A percentile compares a stretch with the other conserved stretches of the same genome.
phyloP scores from a whole-genome alignment of 345 rosid genomes.

The Limnanthes douglasii region DNA sequence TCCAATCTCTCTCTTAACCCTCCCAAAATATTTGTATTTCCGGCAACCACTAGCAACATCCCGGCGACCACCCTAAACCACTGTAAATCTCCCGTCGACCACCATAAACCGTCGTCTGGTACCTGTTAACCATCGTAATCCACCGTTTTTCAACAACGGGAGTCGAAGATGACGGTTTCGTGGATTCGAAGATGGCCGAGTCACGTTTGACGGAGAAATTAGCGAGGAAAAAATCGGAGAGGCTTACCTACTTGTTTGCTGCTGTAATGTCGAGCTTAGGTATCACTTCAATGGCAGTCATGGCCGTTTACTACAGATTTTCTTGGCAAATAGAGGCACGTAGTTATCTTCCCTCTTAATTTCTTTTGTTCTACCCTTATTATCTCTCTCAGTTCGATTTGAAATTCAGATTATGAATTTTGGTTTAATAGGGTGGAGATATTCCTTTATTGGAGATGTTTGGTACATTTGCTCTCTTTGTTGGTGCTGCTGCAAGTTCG shows the following conservation, averaged over 20 bases:
- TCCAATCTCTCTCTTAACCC: too few relatives aligned
- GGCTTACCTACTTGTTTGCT: slow-evolving; percentile 64
- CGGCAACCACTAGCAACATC: too few relatives aligned
- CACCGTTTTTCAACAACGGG: too few relatives aligned
- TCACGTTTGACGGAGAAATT: slow-evolving; percentile 29
- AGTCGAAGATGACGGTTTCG: too few relatives aligned
- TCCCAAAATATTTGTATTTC: too few relatives aligned
- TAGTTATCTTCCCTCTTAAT: neutral
- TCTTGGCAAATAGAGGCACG: slow-evolving; percentile 83
- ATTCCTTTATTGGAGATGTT: slow-evolving; percentile 67
- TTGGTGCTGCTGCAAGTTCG: slow-evolving; percentile 78
- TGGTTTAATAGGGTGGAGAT: slow-evolving; percentile 39
- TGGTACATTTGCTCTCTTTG: slow-evolving; percentile 80
- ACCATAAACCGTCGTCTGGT: too few relatives aligned
- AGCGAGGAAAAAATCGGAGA: slow-evolving; percentile 63
- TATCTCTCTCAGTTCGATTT: neutral
- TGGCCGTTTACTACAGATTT: slow-evolving; percentile 82
- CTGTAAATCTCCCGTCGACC: too few relatives aligned
- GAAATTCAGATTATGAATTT: neutral
- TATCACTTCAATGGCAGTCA: slow-evolving; percentile 62
- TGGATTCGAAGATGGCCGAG: slow-evolving; percentile 13
- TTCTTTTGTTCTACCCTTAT: neutral
- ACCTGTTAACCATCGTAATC: too few relatives aligned
- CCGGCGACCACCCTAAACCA: too few relatives aligned
- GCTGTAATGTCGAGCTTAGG: slow-evolving; percentile 87